Conservation (phyloP, 306 rosid genomes). For the Citrullus mucosospermus region DNA sequence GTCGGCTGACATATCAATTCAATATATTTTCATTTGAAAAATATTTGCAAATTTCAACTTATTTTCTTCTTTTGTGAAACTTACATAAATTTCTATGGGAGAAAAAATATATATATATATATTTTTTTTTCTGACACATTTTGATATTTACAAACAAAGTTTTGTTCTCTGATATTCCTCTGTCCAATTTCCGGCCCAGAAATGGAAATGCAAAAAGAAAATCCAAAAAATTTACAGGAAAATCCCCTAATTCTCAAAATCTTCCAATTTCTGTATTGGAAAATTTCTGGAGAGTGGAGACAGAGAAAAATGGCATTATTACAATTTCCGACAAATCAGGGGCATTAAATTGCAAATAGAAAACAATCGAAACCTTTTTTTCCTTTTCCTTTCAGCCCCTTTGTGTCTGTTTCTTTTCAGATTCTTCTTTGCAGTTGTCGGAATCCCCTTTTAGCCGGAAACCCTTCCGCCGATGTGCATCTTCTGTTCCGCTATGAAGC, state of each 20-base stretch:
- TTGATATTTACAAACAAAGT: background rate
- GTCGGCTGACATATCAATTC: too few relatives aligned
- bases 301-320: background rate
- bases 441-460: background rate
- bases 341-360: background rate
- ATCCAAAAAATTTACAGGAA: background rate
- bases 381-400: background rate
- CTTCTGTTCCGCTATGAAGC: constrained; percentile 42
- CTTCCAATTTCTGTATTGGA: background rate
- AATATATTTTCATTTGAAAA: background rate
- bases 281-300: background rate
- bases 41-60: background rate
- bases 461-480: constrained; percentile 25
- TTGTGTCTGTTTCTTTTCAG: background rate
- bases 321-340: background rate
- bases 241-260: background rate
- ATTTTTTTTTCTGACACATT: background rate
- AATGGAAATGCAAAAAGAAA: background rate
- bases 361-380: background rate
- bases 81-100: background rate
- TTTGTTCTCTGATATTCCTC: background rate
- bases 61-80: too few relatives aligned
- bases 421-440: background rate
- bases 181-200: background rate
- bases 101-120: too few relatives aligned